Percentiles rank a stretch among this genome's conserved stretches.
Conservation (phyloP, 164 flowering plant genomes). For the Piper betle region DNA sequence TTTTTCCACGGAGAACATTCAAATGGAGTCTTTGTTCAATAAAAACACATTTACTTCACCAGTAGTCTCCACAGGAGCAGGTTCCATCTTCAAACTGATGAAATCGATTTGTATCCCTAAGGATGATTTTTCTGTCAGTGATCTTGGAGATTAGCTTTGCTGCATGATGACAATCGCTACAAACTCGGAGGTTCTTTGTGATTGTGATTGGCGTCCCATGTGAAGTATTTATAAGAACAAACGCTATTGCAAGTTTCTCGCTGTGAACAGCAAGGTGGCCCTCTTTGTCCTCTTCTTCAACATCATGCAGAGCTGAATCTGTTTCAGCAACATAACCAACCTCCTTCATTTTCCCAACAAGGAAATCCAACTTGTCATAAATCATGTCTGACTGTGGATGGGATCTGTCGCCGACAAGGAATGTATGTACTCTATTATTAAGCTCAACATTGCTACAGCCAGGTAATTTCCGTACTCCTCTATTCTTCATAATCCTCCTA, state of each 20-base stretch:
- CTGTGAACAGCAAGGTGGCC: constrained; percentile 9
- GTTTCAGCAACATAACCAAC: constrained; percentile 7
- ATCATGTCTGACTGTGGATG: constrained; percentile 13
- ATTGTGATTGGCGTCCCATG: constrained; percentile 9
- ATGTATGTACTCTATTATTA: constrained; percentile 7
- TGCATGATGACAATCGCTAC: constrained; percentile 8
- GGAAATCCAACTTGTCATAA: constrained; percentile 7
- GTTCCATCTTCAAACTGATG: constrained; percentile 9
- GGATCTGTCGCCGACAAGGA: constrained; percentile 13
- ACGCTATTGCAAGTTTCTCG: constrained; percentile 13
- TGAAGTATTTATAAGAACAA: constrained; percentile 5
- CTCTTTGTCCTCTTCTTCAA: constrained; percentile 14
- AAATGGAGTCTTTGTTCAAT: background rate
- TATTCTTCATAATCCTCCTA: constrained; percentile 9
- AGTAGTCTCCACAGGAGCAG: constrained; percentile 12
- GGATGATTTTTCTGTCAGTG: constrained; percentile 2
- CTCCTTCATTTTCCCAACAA: constrained; percentile 10
- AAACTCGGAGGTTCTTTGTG: constrained; percentile 11
- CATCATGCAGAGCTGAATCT: constrained; percentile 12
- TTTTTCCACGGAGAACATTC: background rate
- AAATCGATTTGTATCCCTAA: constrained; percentile 14
- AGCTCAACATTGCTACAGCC: constrained; percentile 15
- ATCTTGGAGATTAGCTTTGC: constrained; percentile 12
- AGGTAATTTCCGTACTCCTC: constrained; percentile 9
- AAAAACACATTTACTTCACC: constrained; percentile 1